Base-by-base conservation (phyloP, 768 basidiomycete genomes). In the Hygrocybe punicea region DNA sequence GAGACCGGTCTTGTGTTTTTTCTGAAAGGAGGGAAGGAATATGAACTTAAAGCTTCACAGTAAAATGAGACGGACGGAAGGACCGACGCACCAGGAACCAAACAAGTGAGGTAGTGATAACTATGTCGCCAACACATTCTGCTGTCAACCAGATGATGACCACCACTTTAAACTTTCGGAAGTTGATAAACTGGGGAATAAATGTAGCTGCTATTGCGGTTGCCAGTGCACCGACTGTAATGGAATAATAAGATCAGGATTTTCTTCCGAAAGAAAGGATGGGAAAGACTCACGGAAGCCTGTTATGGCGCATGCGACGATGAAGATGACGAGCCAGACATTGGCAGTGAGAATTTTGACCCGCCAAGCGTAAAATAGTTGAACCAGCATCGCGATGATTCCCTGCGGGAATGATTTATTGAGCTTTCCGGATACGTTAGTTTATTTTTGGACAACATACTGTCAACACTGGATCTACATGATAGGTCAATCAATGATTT, bases 361-460 rank as follows among this genome's bases (percentile, higher is more conserved):
- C n/a, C 71, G 64, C 72, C 71, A 73, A 1, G 77, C 76, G 46
- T 79, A 80, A 62, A 82, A 83, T 4, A 76, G 57, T 52, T 82
- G 80, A 6, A 80, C 79, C 11, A 74, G 60, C 5, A 70, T 58
- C 1, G 76, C 77, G 33, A 78, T 77, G 53, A 81, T 71, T 4
- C 73, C 79, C 80, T 81, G 44, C 29, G 14, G 8, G 8, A 29
- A 42, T 23, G 37, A 33, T 39, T 11, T n/a, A 59, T 35, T 40
- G 45, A 45, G 23, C 34, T 25, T 55, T 2, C 17, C 29, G 25
- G 1, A 40, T 37, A 13, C 46, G 21, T 51, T 35, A 24, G 17
- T 55, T 21, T 42, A 16, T 24, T 24, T 6, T 1, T 3, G 25
- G 13, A 13, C 1, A 6, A 59, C 70, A 59, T 17, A 80, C 79